Evolutionary conservation across 345 rosid genomes (phyloP).

Genomic region (Lepidium africanum): DNA sequence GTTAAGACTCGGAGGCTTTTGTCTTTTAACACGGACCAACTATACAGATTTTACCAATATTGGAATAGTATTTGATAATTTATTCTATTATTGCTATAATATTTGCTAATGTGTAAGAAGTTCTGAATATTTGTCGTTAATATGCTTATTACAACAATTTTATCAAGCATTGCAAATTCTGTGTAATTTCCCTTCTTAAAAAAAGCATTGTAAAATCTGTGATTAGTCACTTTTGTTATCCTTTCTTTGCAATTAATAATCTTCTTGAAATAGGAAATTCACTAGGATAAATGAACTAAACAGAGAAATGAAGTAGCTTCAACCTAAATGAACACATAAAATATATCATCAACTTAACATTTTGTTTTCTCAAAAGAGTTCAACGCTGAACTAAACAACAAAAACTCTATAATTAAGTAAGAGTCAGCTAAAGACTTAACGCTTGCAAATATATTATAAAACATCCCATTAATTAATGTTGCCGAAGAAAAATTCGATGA

Average conservation of each 20-base stretch:
- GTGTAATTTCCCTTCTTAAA: too few species aligned
- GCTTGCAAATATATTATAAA: background rate
- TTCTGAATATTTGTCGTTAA: background rate
- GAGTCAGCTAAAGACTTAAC: background rate
- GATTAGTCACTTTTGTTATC: background rate
- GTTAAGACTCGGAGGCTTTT: slow-evolving; percentile 1
- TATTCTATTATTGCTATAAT: background rate
- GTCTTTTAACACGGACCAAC: background rate
- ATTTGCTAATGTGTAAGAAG: background rate
- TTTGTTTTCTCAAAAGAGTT: background rate
- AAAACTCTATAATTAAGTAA: background rate
- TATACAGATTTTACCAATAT: background rate
- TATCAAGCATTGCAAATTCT: too few species aligned
- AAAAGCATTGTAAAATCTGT: too few species aligned
- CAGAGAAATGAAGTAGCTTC: background rate
- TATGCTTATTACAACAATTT: too few species aligned
- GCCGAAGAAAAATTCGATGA: background rate
- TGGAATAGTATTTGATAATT: background rate
- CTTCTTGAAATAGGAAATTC: background rate
- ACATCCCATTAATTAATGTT: slow-evolving; percentile 1
- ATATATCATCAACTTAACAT: background rate
- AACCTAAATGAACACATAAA: background rate
- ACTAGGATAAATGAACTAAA: background rate
- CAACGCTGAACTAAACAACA: background rate
- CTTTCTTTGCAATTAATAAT: background rate